Evolutionary conservation across 768 basidiomycete genomes (phyloP), one percentile per base, ranked within the genome.

Genomic region (Suillus lakei): DNA sequence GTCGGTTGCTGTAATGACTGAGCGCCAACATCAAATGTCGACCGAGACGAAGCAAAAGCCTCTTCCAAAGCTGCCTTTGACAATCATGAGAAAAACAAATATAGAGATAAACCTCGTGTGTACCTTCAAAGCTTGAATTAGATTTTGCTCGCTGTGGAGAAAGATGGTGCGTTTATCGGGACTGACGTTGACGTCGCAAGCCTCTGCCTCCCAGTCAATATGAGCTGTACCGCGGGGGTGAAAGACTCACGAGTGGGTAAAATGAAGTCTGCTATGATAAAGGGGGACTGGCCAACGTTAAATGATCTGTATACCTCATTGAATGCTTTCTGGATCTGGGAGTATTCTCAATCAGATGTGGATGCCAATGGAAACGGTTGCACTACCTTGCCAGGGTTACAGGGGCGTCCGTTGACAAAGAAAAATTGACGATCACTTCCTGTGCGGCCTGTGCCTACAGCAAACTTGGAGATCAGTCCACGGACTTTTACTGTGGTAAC

Each of bases 131-230:
- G 89, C 87, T 3, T 85, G 78, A 0, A 99, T 83, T 21, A 99
- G 78, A 66, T 91, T 91, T 13, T 82, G 83, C 75, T 99, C 97
- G 74, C 90, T 90, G 70, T 98, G 95, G 13, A 99, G 72, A 60
- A 98, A 89, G 43, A 99, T 91, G 0, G 95, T 96, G n/a, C 97
- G 85, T 73, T 99, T 99, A 80, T 99, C 98, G 0, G 98, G 97
- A 67, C 90, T 93, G 65, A 99, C 92, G 67, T 99, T 99, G 72
- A 99, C 88, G 73, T 99, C 98, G 71, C 88, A 93, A 0, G 87
- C 81, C 64, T 89, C 94, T 96, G 67, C 7, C 1, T 10, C 41
- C 39, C 26, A 30, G 58, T 59, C 3, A 59, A 21, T 26, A 59
- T 28, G 39, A 59, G 58, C 18, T 21, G 12, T 21, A 30, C 1